phyloP scores from a whole-genome alignment of 768 basidiomycete species.

The Mycena pura region DNA sequence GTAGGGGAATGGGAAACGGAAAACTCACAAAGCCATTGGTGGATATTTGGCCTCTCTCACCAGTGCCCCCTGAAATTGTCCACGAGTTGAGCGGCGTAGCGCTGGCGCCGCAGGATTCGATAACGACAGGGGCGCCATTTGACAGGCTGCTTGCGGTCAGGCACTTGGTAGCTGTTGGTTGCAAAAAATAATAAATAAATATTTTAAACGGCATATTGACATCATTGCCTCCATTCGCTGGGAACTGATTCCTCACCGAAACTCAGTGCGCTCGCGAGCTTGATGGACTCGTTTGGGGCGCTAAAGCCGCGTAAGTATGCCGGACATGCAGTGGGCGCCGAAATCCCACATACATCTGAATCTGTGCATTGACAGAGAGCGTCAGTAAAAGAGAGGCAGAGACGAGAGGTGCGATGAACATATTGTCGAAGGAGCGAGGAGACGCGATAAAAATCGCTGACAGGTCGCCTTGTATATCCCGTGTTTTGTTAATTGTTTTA shows the following conservation, averaged over 20 bases:
- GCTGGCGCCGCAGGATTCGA: constrained; percentile 4
- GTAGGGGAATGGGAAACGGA: background rate
- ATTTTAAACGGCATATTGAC: no score
- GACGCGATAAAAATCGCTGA: background rate
- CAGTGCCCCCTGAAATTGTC: constrained; percentile 1
- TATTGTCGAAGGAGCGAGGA: constrained; percentile 4
- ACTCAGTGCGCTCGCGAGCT: background rate
- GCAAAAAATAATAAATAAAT: no score
- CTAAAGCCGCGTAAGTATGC: background rate
- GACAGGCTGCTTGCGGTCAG: constrained; percentile 4
- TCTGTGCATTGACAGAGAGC: constrained; percentile 6
- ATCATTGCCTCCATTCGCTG: constrained; percentile 3
- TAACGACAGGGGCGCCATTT: constrained; percentile 6
- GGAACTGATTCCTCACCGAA: background rate
- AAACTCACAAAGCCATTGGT: constrained; percentile 10
- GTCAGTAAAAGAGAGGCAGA: constrained; percentile 3
- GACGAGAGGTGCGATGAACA: constrained; percentile 1
- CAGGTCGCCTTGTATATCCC: background rate
- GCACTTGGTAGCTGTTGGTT: constrained; percentile 3
- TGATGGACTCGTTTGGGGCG: background rate
- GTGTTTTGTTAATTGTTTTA: no score
- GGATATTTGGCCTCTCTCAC: background rate
- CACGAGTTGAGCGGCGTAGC: constrained; percentile 3
- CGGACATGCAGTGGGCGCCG: background rate
- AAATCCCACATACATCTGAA: constrained; percentile 2